Evolutionary conservation across 2,329 filamentous ascomycete genomes (phyloP), one percentile per base, ranked within the genome.

Genomic region (Acephala macrosclerotiorum): DNA sequence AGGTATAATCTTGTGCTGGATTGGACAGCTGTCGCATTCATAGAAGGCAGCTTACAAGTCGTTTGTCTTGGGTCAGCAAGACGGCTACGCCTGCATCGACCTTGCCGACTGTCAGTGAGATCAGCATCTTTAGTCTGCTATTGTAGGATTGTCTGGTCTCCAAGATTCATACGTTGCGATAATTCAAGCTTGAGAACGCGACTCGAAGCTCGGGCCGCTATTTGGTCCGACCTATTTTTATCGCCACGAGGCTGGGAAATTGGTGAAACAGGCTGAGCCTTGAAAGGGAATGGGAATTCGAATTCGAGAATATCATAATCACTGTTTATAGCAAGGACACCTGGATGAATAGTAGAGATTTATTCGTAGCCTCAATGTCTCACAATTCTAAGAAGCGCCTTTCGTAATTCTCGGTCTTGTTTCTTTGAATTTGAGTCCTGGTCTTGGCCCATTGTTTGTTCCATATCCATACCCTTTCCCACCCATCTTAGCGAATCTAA

Each of bases 51-150:
- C 90, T 76, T 88, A 97, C 95, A 75, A 99, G 86, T 77, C 96
- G 91, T 81, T 98, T 98, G 80, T 99, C 96, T 77, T 97, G 92
- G 57, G 96, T 99, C 76, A 99, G 84, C 63, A 99, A 90, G 68
- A 99, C 96, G 58, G 96, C 97, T 77, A 99, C 95, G 81, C 96
- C 96, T 75, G 96, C 96, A 81, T 99, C 96, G 81, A 99, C 96
- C 84, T 99, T 99, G 84, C 96, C 96, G 80, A 99, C 96, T 59
- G 95, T 98, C 78, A 99, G 87, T 72, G 96, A 98, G 81, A 99
- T 93, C 77, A 98, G 87, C 96, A 99, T 98, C n/a, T 64, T 73
- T 61, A 60, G 26, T 66, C 62, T 57, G 40, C 60, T 38, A 57
- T 60, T 65, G 35, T 65, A 45, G 47, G 22, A 60, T 26, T 56